Base-by-base conservation (phyloP, 2,329 filamentous ascomycete genomes). In the Tolypocladium ovalisporum region DNA sequence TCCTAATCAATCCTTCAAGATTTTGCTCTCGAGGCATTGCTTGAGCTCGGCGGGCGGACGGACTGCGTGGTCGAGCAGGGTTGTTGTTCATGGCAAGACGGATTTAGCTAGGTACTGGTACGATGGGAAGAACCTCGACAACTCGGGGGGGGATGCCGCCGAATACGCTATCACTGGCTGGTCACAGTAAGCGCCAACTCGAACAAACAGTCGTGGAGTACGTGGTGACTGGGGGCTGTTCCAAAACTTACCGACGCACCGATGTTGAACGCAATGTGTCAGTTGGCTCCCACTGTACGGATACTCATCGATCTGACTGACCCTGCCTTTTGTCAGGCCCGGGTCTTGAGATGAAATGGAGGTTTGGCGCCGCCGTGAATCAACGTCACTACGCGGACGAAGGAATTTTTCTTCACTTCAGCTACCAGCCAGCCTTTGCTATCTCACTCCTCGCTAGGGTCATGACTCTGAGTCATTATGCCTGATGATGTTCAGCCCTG, bases 91-190 rank as follows among this genome's bases (percentile, higher is more conserved):
- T 64, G 86, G 85, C 56, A 75, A 79, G 54, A 79, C 75, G 52
- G 80, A 89, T 65, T 70, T 79, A n/a, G 90, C 90, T 52, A 83
- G 90, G 61, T 96, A 85, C 74, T 96, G 90, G 90, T 96, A 96
- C 73, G 91, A 95, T 71, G 90, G 90, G 60, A 85, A 90, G 69
- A 90, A 90, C 68, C 79, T 93, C 71, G 84, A 92, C 77, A 95
- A 95, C 67, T 90, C 90, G 58, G 87, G 84, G 73, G 91, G 96
- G 72, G 91, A 96, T 70, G 91, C 90, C n/a, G 90, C 91, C 62
- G 90, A 96, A 73, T 81, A 88, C 60, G 90, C 90, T 32, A 71
- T 88, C 60, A 81, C 66, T 81, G 79, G 73, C 71, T 89, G 56
- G 73, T 63, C 57, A 70, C 69, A 54, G 74, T 73, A 53, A 71